Conservation (phyloP, 1,139 yeast genomes). For the Geotrichum aggregatum region DNA sequence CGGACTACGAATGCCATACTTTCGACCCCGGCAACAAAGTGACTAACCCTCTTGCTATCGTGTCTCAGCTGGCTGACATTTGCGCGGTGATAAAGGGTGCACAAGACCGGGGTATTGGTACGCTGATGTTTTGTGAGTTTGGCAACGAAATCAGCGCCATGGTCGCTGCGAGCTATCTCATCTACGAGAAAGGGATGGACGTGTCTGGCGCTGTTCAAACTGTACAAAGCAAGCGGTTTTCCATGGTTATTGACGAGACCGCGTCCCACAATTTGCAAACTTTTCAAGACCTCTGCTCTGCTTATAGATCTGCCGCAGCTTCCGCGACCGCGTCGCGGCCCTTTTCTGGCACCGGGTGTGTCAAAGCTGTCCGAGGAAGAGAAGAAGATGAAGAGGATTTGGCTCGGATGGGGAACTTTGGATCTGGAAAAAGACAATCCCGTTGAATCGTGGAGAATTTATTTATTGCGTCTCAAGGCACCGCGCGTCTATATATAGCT, state of each 20-base stretch:
- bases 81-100: slow-evolving; percentile 22
- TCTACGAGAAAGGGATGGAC: slow-evolving; percentile 24
- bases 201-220: slow-evolving; percentile 31
- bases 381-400: slow-evolving; percentile 3
- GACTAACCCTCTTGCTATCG: slow-evolving; percentile 23
- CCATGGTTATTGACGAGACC: slow-evolving; percentile 29
- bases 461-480: too few species aligned
- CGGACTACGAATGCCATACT: slow-evolving; percentile 18
- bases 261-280: slow-evolving; percentile 28
- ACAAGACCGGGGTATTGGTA: slow-evolving; percentile 1
- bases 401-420: neutral
- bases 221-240: slow-evolving; percentile 33
- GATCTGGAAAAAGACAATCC: neutral
- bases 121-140: slow-evolving; percentile 34
- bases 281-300: slow-evolving; percentile 28
- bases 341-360: neutral
- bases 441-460: too few species aligned
- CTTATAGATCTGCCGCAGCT: slow-evolving; percentile 10
- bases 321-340: too few species aligned
- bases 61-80: slow-evolving; percentile 24
- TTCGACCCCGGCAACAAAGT: slow-evolving; percentile 25
- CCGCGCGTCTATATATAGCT: too few species aligned
- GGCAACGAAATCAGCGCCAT: slow-evolving; percentile 36
- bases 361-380: neutral
- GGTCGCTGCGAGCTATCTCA: slow-evolving; percentile 34